Evolutionary conservation across 1,284 basidiomycete genomes (phyloP).

Genomic region (Malassezia brasiliensis): DNA sequence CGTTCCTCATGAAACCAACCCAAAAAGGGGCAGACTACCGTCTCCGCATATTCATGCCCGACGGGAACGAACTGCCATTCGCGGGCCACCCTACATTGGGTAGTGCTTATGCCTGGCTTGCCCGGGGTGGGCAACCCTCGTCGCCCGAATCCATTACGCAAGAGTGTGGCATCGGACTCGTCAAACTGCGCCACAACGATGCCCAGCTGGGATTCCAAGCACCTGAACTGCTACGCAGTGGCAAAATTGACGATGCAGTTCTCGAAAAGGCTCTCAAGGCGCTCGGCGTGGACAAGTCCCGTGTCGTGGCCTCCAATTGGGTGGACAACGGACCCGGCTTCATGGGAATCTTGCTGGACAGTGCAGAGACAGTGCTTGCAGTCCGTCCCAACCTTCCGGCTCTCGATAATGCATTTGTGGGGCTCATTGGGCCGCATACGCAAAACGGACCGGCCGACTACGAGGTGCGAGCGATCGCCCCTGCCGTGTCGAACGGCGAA

Average conservation of each 20-base stretch:
- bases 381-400: constrained; percentile 15
- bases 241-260: constrained; percentile 16
- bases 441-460: constrained; percentile 13
- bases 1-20: constrained; percentile 28
- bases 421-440: constrained; percentile 27
- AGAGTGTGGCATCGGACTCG: constrained; percentile 30
- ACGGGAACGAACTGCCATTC: constrained; percentile 28
- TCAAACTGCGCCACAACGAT: constrained; percentile 15
- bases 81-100: constrained; percentile 41
- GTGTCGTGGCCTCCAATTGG: constrained; percentile 23
- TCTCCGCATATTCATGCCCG: constrained; percentile 34
- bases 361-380: constrained; percentile 24
- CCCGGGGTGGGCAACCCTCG: constrained; percentile 7
- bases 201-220: constrained; percentile 20
- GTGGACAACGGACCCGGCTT: constrained; percentile 39
- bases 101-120: constrained; percentile 25
- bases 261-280: constrained; percentile 15
- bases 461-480: constrained; percentile 27
- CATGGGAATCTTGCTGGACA: constrained; percentile 25
- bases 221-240: constrained; percentile 23
- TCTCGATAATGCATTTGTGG: constrained; percentile 20
- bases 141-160: constrained; percentile 17
- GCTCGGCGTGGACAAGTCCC: constrained; percentile 14
- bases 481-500: constrained; percentile 17
- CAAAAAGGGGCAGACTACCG: constrained; percentile 24